Conservation (phyloP, 176 grass and related monocot species). For the Raddia guianensis region DNA sequence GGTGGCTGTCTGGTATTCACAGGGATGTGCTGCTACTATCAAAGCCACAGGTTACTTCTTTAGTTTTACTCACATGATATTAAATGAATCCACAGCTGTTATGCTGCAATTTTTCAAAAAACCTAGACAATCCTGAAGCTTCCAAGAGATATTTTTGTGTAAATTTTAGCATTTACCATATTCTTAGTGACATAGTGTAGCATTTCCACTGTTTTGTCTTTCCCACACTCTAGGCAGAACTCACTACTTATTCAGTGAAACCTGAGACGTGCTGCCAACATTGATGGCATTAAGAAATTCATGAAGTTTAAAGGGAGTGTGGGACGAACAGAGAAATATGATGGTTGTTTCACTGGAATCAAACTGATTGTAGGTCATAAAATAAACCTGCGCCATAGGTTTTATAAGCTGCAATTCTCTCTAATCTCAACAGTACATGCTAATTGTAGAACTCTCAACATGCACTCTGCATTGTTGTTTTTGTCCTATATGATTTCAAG, state of each 20-base stretch:
- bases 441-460: not conserved
- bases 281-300: not conserved
- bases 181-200: not conserved
- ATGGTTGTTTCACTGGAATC: not conserved
- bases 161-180: not conserved
- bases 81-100: not conserved
- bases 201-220: not conserved
- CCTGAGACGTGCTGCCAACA: too few species aligned
- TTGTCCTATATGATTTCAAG: not conserved
- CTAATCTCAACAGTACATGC: not conserved
- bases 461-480: slow-evolving; percentile 21
- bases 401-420: not conserved
- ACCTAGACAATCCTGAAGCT: not conserved
- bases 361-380: not conserved
- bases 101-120: not conserved
- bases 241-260: slow-evolving; percentile 9
- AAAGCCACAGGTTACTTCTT: slow-evolving; percentile 82
- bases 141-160: not conserved
- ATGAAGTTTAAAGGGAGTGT: not conserved
- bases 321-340: not conserved
- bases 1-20: slow-evolving; percentile 97
- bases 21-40: slow-evolving; percentile 88
- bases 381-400: not conserved
- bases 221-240: not conserved
- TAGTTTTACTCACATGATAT: slow-evolving; percentile 8